phyloP scores from a whole-genome alignment of 805 yeast genomes.

The Candida sithepensis region DNA sequence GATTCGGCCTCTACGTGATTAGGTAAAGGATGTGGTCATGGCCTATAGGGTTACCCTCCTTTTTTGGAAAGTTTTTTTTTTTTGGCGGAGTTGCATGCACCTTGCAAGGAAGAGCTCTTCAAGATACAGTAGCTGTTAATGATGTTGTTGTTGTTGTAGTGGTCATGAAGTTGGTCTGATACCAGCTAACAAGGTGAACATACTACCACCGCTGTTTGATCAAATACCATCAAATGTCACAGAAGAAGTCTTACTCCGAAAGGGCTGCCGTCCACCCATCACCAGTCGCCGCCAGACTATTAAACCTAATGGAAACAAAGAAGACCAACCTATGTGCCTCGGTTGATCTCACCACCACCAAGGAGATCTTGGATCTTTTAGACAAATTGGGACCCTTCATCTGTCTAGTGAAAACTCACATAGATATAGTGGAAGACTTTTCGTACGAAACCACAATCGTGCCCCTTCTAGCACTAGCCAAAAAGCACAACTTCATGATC shows the following conservation, averaged over 20 bases:
- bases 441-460: conserved; percentile 71
- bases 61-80: neutral
- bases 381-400: conserved; percentile 88
- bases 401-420: conserved; percentile 90
- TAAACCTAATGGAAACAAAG: conserved; percentile 72
- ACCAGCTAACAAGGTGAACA: no score
- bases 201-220: neutral
- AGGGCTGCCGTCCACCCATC: conserved; percentile 73
- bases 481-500: conserved; percentile 82
- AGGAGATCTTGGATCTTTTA: conserved; percentile 65
- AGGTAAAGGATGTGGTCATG: neutral
- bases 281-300: conserved; percentile 73
- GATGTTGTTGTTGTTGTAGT: no score
- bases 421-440: conserved; percentile 90
- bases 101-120: no score
- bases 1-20: no score
- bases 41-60: neutral
- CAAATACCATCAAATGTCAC: neutral
- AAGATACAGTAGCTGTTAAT: no score
- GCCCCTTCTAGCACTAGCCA: conserved; percentile 69
- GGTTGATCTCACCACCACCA: conserved; percentile 79
- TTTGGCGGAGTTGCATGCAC: no score
- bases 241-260: conserved; percentile 45
- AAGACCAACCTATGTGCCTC: conserved; percentile 92
- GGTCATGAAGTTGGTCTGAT: no score